A percentile compares a stretch with the other conserved stretches of the same genome.
Conservation (phyloP, 164 flowering plant species). For the Dillenia suffruticosa region DNA sequence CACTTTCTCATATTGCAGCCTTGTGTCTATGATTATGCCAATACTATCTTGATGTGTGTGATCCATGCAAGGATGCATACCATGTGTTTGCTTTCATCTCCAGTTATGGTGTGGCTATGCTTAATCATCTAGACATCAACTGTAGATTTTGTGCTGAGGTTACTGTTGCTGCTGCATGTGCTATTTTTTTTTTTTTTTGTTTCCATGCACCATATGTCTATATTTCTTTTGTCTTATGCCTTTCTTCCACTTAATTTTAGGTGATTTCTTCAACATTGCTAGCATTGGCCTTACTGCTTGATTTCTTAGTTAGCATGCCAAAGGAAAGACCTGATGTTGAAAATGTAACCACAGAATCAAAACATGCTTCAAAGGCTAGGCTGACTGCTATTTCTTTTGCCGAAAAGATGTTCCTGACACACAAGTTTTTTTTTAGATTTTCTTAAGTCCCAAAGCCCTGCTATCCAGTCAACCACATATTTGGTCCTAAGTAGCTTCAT, state of each 20-base stretch:
- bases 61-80: no score
- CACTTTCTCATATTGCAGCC: no score
- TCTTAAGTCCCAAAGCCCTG: constrained; percentile 59
- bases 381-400: constrained; percentile 46
- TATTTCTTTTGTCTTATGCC: neutral
- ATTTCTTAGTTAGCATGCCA: constrained; percentile 47
- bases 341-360: constrained; percentile 43
- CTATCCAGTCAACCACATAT: constrained; percentile 73
- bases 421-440: constrained; percentile 69
- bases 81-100: no score
- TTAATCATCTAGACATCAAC: no score
- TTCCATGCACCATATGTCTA: neutral
- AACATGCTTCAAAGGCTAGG: constrained; percentile 68
- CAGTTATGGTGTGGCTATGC: no score
- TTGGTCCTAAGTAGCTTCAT: constrained; percentile 62
- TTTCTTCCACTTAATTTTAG: constrained; percentile 29
- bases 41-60: no score
- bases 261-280: constrained; percentile 79
- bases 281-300: constrained; percentile 78
- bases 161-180: no score
- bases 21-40: no score
- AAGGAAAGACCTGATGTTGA: constrained; percentile 46
- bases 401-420: constrained; percentile 54
- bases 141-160: no score
- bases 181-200: no score